phyloP scores from a whole-genome alignment of 805 yeast genomes.

The Myxozyma kluyveri region DNA sequence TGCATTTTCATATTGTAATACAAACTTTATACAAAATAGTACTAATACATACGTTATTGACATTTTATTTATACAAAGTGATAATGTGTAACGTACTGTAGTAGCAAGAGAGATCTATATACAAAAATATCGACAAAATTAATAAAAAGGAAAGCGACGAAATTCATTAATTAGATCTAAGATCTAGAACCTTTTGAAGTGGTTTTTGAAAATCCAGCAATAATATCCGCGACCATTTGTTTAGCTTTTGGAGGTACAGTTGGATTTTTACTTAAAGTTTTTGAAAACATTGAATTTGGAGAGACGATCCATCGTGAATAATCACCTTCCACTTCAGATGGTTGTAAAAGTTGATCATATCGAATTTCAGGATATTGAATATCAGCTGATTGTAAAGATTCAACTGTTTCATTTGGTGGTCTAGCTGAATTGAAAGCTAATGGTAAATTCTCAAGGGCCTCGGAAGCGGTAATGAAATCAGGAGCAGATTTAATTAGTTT shows the following conservation, averaged over 20 bases:
- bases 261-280: conserved; percentile 6
- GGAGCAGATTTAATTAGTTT: conserved; percentile 6
- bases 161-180: too few species aligned
- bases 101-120: too few species aligned
- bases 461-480: not conserved
- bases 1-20: too few species aligned
- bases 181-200: too few species aligned
- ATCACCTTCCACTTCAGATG: conserved; percentile 13
- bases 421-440: conserved; percentile 1
- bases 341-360: conserved; percentile 8
- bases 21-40: too few species aligned
- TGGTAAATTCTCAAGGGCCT: conserved; percentile 2
- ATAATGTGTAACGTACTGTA: too few species aligned
- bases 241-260: conserved; percentile 18
- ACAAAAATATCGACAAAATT: too few species aligned
- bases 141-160: too few species aligned
- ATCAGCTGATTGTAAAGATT: not conserved
- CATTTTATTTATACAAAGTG: too few species aligned
- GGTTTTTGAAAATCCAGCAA: not conserved
- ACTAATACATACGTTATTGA: too few species aligned
- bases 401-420: not conserved
- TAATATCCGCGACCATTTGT: conserved; percentile 6
- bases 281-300: not conserved
- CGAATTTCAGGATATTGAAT: not conserved
- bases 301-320: conserved; percentile 16